These are phyloP conservation scores for Scopulariopsis brevicaulis DNA, from an alignment of 2,329 filamentous ascomycete genomes.

Conservation along the genomic window DNA sequence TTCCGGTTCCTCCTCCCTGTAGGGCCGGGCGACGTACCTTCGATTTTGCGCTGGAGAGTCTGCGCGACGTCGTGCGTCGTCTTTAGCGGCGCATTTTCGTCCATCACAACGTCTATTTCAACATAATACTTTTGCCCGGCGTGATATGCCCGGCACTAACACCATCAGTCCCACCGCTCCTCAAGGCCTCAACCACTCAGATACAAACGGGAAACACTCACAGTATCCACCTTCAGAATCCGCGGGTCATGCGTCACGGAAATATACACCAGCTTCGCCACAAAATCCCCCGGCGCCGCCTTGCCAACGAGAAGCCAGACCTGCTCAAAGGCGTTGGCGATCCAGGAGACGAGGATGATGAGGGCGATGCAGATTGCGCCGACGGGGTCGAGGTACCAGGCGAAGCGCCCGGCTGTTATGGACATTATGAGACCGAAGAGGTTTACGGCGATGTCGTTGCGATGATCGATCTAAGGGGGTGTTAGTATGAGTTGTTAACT, in stretches of 20 bases:
- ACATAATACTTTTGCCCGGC: constrained; percentile 51
- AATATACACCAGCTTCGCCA: constrained; percentile 44
- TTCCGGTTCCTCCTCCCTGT: constrained; percentile 17
- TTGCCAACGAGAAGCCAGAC: constrained; percentile 51
- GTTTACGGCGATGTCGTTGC: constrained; percentile 45
- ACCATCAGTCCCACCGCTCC: neutral
- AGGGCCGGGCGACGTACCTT: constrained; percentile 14
- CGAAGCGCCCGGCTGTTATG: constrained; percentile 35
- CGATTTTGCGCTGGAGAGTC: constrained; percentile 47
- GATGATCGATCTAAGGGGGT: constrained; percentile 33
- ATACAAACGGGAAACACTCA: constrained; percentile 12
- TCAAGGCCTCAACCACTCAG: neutral
- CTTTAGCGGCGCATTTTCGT: constrained; percentile 39
- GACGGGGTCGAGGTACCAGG: constrained; percentile 51
- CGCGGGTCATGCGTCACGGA: constrained; percentile 39
- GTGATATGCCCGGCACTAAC: constrained; percentile 44
- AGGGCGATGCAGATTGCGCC: constrained; percentile 49
- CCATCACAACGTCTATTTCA: constrained; percentile 51
- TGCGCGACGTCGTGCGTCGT: constrained; percentile 50
- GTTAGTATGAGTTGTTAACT: neutral
- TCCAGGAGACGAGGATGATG: constrained; percentile 51
- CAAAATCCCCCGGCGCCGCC: constrained; percentile 43
- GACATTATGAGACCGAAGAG: constrained; percentile 44
- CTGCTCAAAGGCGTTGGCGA: constrained; percentile 48
- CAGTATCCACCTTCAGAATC: constrained; percentile 47